A percentile compares a stretch with the other conserved stretches of the same genome.
These are phyloP conservation scores for Fraxinus platypoda DNA, from an alignment of 305 asterid genomes.

Conservation along the genomic window DNA sequence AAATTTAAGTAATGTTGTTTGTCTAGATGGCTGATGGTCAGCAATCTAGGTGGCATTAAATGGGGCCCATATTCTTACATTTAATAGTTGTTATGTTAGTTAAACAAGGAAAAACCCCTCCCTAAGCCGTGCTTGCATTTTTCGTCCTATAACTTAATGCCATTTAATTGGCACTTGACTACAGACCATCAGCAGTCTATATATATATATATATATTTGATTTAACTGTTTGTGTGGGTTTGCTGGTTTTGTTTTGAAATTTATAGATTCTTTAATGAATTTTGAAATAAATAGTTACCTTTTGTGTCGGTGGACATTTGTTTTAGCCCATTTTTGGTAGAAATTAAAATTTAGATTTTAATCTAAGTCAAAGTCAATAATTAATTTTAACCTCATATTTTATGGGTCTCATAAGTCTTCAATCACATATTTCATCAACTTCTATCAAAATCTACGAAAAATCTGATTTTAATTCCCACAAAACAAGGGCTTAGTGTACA, in stretches of 20 bases:
- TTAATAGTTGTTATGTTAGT: background rate
- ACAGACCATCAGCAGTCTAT: background rate
- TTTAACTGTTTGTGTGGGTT: background rate
- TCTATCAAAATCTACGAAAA: too few species aligned
- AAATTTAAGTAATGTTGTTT: background rate
- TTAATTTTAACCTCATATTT: too few species aligned
- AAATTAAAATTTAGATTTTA: background rate
- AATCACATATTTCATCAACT: too few species aligned
- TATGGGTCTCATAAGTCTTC: background rate
- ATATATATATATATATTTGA: background rate
- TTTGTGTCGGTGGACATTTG: background rate
- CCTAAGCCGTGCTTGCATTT: background rate
- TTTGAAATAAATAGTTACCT: background rate
- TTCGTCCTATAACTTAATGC: background rate
- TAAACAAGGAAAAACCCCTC: background rate
- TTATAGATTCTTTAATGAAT: background rate
- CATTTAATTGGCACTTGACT: background rate
- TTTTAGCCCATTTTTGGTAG: background rate
- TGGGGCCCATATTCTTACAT: background rate
- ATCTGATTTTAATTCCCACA: background rate
- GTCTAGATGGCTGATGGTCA: background rate
- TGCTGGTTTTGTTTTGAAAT: background rate
- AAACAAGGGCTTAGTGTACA: background rate
- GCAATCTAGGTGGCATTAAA: background rate
- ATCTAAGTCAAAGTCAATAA: background rate